A percentile compares a stretch with the other conserved stretches of the same genome.
These are phyloP conservation scores for Ustilago xerochloae DNA, from an alignment of 1,284 basidiomycete species.

Conservation along the genomic window DNA sequence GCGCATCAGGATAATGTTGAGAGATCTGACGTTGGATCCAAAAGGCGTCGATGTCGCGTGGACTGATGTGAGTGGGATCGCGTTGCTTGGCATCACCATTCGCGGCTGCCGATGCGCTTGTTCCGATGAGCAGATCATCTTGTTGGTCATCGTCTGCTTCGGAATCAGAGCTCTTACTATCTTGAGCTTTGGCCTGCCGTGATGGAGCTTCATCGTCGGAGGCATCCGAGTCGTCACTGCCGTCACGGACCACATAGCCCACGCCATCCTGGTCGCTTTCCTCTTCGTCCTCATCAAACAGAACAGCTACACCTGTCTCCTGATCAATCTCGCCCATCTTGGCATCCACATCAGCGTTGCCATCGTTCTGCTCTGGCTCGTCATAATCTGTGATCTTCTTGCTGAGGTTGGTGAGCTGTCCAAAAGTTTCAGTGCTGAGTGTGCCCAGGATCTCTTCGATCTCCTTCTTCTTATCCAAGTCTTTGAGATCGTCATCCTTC, in stretches of 20 bases:
- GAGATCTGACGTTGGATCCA: slow-evolving; percentile 97
- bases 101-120: slow-evolving; percentile 16
- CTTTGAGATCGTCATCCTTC: slow-evolving; percentile 89
- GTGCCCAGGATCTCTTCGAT: slow-evolving; percentile 83
- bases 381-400: slow-evolving; percentile 98
- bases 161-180: slow-evolving; percentile 69
- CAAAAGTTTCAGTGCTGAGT: slow-evolving; percentile 81
- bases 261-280: slow-evolving; percentile 90
- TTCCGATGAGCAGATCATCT: slow-evolving; percentile 69
- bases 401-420: slow-evolving; percentile 84
- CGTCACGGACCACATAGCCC: slow-evolving; percentile 78
- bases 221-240: slow-evolving; percentile 77
- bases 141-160: slow-evolving; percentile 78
- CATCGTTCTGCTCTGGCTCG: slow-evolving; percentile 72
- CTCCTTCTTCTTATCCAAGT: slow-evolving; percentile 98
- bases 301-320: slow-evolving; percentile 69
- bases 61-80: slow-evolving; percentile 73
- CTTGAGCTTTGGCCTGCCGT: slow-evolving; percentile 71
- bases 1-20: slow-evolving; percentile 89
- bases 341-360: slow-evolving; percentile 74
- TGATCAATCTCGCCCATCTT: slow-evolving; percentile 84
- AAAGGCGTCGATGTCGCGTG: slow-evolving; percentile 93
- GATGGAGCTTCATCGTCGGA: slow-evolving; percentile 73
- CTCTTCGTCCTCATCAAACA: slow-evolving; percentile 73
- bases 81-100: slow-evolving; percentile 71